phyloP scores from a whole-genome alignment of 2,329 filamentous ascomycete species.

The Chaetomium strumarium region DNA sequence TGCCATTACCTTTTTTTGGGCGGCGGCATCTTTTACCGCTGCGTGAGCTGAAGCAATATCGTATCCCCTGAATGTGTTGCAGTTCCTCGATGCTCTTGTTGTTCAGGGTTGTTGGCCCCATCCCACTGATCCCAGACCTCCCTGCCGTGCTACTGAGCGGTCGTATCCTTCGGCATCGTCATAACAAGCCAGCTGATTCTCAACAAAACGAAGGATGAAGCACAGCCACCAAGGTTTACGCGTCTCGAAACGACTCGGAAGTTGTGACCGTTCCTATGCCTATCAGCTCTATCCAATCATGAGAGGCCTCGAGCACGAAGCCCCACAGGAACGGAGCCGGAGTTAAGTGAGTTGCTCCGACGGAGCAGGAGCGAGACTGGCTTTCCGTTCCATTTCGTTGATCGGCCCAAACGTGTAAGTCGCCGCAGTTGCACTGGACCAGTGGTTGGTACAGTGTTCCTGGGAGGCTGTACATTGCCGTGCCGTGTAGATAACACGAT shows the following conservation, averaged over 20 bases:
- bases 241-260: too few relatives aligned
- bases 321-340: slow-evolving; percentile 21
- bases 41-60: neutral
- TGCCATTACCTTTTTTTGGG: slow-evolving; percentile 5
- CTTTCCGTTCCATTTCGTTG: neutral
- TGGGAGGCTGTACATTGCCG: neutral
- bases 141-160: too few relatives aligned
- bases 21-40: too few relatives aligned
- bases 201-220: too few relatives aligned
- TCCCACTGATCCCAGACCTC: too few relatives aligned
- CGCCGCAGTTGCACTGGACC: too few relatives aligned
- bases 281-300: neutral
- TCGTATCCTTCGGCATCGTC: too few relatives aligned
- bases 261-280: neutral
- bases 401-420: slow-evolving; percentile 4
- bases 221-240: too few relatives aligned
- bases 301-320: neutral
- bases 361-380: slow-evolving; percentile 6
- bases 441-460: neutral
- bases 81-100: too few relatives aligned
- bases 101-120: too few relatives aligned
- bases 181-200: too few relatives aligned
- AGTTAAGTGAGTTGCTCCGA: slow-evolving; percentile 8
- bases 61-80: neutral
- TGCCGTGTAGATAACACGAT: neutral